These are phyloP conservation scores for Fusarium goolgardi DNA, from an alignment of 2,329 filamentous ascomycete species.

Conservation along the genomic window DNA sequence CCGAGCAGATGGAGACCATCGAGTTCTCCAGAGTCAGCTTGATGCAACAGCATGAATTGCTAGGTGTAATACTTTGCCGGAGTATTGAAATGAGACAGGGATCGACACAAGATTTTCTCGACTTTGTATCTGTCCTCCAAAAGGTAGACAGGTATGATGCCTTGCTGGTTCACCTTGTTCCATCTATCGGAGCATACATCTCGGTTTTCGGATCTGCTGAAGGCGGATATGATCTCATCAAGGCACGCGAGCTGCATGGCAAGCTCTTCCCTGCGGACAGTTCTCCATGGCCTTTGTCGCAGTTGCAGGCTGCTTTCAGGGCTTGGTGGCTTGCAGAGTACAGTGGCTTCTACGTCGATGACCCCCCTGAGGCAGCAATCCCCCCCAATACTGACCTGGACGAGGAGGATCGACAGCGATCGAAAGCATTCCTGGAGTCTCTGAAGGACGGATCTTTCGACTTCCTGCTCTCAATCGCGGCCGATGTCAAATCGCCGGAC, in stretches of 20 bases:
- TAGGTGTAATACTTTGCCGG: slow-evolving; percentile 83
- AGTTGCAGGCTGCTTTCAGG: slow-evolving; percentile 81
- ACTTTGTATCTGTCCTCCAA: slow-evolving; percentile 75
- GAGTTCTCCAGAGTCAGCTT: slow-evolving; percentile 85
- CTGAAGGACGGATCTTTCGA: slow-evolving; percentile 92
- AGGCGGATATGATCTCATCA: slow-evolving; percentile 72
- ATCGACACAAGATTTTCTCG: slow-evolving; percentile 76
- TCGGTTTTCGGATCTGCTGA: slow-evolving; percentile 83
- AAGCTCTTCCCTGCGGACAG: slow-evolving; percentile 75
- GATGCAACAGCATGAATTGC: slow-evolving; percentile 87
- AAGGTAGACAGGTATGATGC: slow-evolving; percentile 81
- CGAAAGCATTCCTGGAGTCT: slow-evolving; percentile 78
- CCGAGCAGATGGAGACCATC: slow-evolving; percentile 79
- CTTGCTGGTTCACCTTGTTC: slow-evolving; percentile 81
- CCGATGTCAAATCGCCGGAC: slow-evolving; percentile 81
- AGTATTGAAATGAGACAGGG: slow-evolving; percentile 82
- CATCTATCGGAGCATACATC: slow-evolving; percentile 80
- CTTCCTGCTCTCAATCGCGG: slow-evolving; percentile 86
- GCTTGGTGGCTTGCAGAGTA: slow-evolving; percentile 95
- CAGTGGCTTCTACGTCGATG: slow-evolving; percentile 87
- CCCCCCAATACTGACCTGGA: slow-evolving; percentile 71
- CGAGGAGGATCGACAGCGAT: slow-evolving; percentile 76
- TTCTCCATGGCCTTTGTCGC: slow-evolving; percentile 76
- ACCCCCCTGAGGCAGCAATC: slow-evolving; percentile 68
- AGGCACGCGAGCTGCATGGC: slow-evolving; percentile 77